Conservation (phyloP, 257 asterid species). For the Thymus mandschuricus region DNA sequence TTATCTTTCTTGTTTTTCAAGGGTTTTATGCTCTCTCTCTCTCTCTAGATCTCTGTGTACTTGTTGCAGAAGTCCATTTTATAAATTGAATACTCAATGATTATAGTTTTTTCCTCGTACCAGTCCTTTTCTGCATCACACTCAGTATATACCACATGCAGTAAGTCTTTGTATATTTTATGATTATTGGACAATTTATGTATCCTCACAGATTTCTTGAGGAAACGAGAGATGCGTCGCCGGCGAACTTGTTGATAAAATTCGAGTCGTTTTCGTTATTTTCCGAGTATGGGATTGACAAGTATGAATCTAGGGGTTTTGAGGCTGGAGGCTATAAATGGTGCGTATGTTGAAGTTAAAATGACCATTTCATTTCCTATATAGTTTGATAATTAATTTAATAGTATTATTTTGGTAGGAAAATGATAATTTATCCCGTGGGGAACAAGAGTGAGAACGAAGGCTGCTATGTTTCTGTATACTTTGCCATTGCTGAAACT, state of each 20-base stretch:
- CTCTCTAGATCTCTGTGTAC: too few relatives aligned
- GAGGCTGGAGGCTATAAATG: slow-evolving; percentile 25
- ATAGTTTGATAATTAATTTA: too few relatives aligned
- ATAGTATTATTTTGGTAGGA: neutral
- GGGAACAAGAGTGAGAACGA: neutral
- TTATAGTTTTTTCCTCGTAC: too few relatives aligned
- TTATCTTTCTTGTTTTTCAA: too few relatives aligned
- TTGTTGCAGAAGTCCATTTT: too few relatives aligned
- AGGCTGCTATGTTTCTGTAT: neutral
- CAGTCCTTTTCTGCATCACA: too few relatives aligned
- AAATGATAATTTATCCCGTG: neutral
- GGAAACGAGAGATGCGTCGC: slow-evolving; percentile 16
- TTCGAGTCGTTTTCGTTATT: slow-evolving; percentile 24
- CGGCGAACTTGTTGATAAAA: slow-evolving; percentile 15
- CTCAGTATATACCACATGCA: too few relatives aligned
- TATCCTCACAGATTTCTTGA: neutral
- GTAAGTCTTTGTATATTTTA: too few relatives aligned
- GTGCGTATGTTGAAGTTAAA: too few relatives aligned
- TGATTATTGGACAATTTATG: neutral
- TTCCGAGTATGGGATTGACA: neutral
- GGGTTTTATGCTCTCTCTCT: too few relatives aligned
- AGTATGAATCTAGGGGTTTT: slow-evolving; percentile 19
- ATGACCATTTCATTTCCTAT: too few relatives aligned
- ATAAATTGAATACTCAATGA: too few relatives aligned
- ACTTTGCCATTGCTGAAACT: slow-evolving; percentile 1